Conservation (phyloP, 2,329 filamentous ascomycete genomes). For the Davidsoniella australis region DNA sequence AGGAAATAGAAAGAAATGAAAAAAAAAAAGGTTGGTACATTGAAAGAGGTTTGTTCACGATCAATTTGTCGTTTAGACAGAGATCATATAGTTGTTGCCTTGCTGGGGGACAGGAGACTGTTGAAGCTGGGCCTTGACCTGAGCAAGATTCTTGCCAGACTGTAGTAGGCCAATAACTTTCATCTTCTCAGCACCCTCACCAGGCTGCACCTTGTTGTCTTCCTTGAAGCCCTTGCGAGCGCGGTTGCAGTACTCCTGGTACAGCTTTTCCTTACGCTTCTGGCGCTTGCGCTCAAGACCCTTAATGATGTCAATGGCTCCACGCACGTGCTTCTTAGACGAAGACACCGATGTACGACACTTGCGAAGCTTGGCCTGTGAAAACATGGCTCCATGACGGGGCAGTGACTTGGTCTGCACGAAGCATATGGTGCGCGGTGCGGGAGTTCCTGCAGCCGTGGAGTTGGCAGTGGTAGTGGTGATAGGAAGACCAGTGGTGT, state of each 20-base stretch:
- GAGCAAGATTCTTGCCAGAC: constrained; percentile 54
- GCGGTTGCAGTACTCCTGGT: constrained; percentile 76
- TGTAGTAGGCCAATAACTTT: constrained; percentile 62
- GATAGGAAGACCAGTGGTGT: constrained; percentile 21
- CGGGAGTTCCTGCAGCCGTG: constrained; percentile 44
- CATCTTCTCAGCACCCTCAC: constrained; percentile 87
- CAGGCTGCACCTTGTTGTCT: constrained; percentile 54
- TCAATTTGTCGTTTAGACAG: constrained; percentile 31
- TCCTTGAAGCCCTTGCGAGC: constrained; percentile 49
- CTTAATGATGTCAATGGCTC: constrained; percentile 96
- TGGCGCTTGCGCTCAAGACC: constrained; percentile 88
- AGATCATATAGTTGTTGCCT: constrained; percentile 58
- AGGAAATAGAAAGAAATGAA: neutral
- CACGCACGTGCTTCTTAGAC: constrained; percentile 53
- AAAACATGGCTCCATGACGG: constrained; percentile 56
- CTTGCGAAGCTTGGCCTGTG: constrained; percentile 26
- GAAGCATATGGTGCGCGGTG: neutral
- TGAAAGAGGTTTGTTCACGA: neutral
- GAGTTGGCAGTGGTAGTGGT: constrained; percentile 23
- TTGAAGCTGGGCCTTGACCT: constrained; percentile 11
- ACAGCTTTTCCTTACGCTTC: constrained; percentile 81
- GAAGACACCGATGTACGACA: constrained; percentile 22
- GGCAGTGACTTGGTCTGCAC: constrained; percentile 64
- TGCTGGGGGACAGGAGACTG: constrained; percentile 1
- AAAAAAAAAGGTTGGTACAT: neutral